A percentile compares a stretch with the other conserved stretches of the same genome.
Conservation (phyloP, 2,329 filamentous ascomycete species). For the Colletotrichum tofieldiae region DNA sequence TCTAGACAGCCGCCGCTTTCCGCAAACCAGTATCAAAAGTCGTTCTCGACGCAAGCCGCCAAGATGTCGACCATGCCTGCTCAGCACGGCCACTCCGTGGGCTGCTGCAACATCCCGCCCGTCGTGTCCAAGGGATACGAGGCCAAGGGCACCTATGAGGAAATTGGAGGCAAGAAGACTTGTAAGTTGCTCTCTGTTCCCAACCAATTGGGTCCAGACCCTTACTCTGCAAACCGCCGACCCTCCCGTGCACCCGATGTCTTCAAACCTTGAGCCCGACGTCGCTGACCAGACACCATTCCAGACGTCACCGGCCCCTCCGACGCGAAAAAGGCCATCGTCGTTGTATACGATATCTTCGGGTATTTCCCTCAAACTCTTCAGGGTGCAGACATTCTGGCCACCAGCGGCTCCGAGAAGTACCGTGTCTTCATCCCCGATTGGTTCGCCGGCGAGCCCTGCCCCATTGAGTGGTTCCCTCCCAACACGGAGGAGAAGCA, state of each 20-base stretch:
- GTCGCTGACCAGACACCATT: neutral
- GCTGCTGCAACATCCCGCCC: conserved; percentile 73
- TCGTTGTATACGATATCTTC: conserved; percentile 78
- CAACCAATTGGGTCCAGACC: neutral
- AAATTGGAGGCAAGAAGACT: conserved; percentile 70
- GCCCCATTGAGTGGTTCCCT: conserved; percentile 72
- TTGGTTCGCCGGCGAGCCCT: conserved; percentile 85
- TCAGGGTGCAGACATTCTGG: conserved; percentile 79
- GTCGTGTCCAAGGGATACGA: conserved; percentile 70
- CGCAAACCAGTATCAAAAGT: neutral
- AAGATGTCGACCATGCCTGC: conserved; percentile 68
- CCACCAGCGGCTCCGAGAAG: conserved; percentile 70
- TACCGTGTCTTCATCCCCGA: conserved; percentile 94
- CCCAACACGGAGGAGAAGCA: conserved; percentile 76
- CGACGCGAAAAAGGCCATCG: conserved; percentile 70
- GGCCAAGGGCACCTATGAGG: conserved; percentile 70
- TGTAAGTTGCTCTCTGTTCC: conserved; percentile 51
- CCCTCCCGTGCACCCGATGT: neutral
- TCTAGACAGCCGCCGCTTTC: neutral
- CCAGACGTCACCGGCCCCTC: conserved; percentile 66
- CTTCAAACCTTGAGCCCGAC: too few relatives aligned
- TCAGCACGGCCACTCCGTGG: conserved; percentile 67
- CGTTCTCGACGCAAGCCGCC: conserved; percentile 27
- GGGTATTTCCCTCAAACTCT: conserved; percentile 80
- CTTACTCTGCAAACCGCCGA: neutral